Conservation (phyloP, 1,284 basidiomycete species). For the Kalmanozyma brasiliensis region DNA sequence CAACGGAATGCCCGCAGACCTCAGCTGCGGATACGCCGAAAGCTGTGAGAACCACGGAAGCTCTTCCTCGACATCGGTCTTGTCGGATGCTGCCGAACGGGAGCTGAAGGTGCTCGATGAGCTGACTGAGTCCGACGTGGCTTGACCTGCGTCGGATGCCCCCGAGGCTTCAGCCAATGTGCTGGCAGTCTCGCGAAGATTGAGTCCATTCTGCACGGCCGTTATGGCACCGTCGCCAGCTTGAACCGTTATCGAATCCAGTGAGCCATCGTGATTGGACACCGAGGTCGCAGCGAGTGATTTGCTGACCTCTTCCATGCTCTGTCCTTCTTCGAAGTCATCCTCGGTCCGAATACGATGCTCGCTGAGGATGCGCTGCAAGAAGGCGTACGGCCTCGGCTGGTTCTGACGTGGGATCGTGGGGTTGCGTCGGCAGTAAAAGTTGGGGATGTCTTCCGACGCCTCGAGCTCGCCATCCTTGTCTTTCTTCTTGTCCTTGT, state of each 20-base stretch:
- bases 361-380: slow-evolving; percentile 46
- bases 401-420: slow-evolving; percentile 39
- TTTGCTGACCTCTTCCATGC: slow-evolving; percentile 3
- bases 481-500: slow-evolving; percentile 19
- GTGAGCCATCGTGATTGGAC: background rate
- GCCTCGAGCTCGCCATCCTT: slow-evolving; percentile 1
- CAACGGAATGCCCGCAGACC: slow-evolving; percentile 46
- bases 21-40: slow-evolving; percentile 50
- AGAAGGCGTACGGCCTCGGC: slow-evolving; percentile 41
- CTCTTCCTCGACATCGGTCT: slow-evolving; percentile 28
- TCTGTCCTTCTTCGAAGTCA: slow-evolving; percentile 6
- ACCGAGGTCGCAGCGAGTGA: background rate
- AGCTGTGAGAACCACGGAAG: slow-evolving; percentile 59
- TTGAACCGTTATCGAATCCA: slow-evolving; percentile 20
- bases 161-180: slow-evolving; percentile 21
- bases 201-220: slow-evolving; percentile 38
- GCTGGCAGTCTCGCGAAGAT: slow-evolving; percentile 27
- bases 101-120: background rate
- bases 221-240: slow-evolving; percentile 25
- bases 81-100: background rate
- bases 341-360: slow-evolving; percentile 26
- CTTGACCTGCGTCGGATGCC: slow-evolving; percentile 3
- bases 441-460: slow-evolving; percentile 36
- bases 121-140: background rate
- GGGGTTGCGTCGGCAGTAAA: slow-evolving; percentile 44